phyloP scores from a whole-genome alignment of 495 filamentous ascomycete genomes.

The Aspergillus coremiiformis region DNA sequence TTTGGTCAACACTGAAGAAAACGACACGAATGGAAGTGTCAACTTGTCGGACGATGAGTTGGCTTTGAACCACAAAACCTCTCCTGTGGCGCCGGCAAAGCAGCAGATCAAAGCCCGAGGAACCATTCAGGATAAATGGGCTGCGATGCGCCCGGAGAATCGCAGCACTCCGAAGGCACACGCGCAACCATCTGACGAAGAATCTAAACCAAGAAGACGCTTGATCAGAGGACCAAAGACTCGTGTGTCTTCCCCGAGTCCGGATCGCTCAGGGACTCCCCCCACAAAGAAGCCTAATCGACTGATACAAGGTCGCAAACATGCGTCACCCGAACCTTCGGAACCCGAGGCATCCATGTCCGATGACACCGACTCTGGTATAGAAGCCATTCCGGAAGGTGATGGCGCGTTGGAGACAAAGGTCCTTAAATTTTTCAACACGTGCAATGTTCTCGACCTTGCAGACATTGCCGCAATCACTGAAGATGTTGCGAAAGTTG shows the following conservation, averaged over 20 bases:
- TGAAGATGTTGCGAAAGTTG: conserved; percentile 53
- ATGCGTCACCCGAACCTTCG: conserved; percentile 38
- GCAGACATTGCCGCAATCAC: conserved; percentile 69
- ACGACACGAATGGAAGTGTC: not conserved
- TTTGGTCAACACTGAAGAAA: conserved; percentile 28
- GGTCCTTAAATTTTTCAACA: conserved; percentile 79
- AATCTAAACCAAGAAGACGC: conserved; percentile 29
- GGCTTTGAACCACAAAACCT: conserved; percentile 7
- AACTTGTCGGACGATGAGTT: conserved; percentile 38
- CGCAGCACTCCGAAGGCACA: conserved; percentile 9
- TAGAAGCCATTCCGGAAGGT: conserved; percentile 25
- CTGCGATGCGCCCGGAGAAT: conserved; percentile 35
- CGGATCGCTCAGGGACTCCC: conserved; percentile 19
- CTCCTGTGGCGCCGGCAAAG: conserved; percentile 35
- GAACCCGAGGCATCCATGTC: conserved; percentile 40
- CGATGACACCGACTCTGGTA: conserved; percentile 51
- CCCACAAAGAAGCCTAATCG: conserved; percentile 39
- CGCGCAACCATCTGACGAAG: conserved; percentile 18
- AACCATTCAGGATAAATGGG: conserved; percentile 57
- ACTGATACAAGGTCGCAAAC: conserved; percentile 53
- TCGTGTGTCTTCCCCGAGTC: conserved; percentile 21
- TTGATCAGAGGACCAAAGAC: conserved; percentile 35
- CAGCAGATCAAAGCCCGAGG: conserved; percentile 52
- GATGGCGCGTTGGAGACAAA: conserved; percentile 42
- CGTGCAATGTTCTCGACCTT: conserved; percentile 61